Base-by-base conservation (phyloP, 345 rosid species). In the Citrus maxima region DNA sequence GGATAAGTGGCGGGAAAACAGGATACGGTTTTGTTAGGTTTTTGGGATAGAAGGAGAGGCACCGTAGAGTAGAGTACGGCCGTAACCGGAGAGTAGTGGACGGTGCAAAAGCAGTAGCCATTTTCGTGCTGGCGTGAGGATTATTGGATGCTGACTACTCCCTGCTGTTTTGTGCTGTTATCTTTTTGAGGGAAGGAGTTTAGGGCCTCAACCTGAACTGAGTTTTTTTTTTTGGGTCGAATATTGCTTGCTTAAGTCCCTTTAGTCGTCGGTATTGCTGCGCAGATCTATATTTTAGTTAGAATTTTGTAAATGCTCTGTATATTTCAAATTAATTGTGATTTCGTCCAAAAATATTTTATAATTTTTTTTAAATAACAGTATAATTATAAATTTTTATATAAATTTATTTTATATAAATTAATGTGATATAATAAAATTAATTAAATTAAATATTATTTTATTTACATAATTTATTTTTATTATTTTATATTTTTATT, bases 71-170 rank as follows among this genome's bases (percentile, higher is more conserved):
- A 28, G 89, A 77, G 80, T 37, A 80, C 1, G 92, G 76, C 4
- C 75, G 82, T 27, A 88, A 79, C 56, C 92, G 88, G 80, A 89
- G 89, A 67, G 84, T 34, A 75, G 85, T 76, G 61, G 88, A 89
- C 14, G 91, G 90, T 28, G 89, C 65, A 72, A 91, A 75, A 69
- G 89, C 86, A 63, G 88, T 77, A 46, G 88, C 88, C 87, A 79
- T 80, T 34, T 62, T 61, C 6, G 12, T 16, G 61, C 4, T 70
- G 24, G 38, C 12, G 42, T 1, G 42, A 18, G 35, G n/a, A 18
- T 21, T 67, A 19, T 61, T 37, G 78, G 80, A 54, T 70, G 63
- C 72, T 32, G 49, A 46, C 72, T 63, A 28, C 6, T 54, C n/a
- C 38, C 21, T 18, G 40, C 12, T 62, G 60, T 19, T 30, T 63